Evolutionary conservation across 176 grass and related monocot genomes (phyloP), one percentile per base, ranked within the genome.

Genomic region (Cenchrus americanus): DNA sequence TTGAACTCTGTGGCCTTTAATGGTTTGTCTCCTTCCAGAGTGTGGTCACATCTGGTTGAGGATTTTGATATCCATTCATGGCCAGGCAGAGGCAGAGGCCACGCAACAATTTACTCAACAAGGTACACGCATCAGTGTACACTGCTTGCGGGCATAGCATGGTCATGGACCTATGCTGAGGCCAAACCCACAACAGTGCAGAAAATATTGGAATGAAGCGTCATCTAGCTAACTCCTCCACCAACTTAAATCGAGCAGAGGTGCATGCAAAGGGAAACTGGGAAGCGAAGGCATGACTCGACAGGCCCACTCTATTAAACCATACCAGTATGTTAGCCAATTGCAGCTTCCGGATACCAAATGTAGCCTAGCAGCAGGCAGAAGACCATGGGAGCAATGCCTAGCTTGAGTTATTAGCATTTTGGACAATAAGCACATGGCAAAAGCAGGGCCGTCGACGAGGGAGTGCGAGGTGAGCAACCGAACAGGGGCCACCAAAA

Each of bases 21-120:
- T 92, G 83, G 55, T 66, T 91, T 94, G 89, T 91, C 76, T 80
- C 71, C 79, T 60, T n/a, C 32, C 86, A 84, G 77, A 87, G 92
- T 89, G 66, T 85, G 58, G 92, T 92, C 92, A 92, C 89, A 87
- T 92, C 87, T 65, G 67, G 75, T 84, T 84, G 85, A 84, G 80
- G 84, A 87, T 90, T 87, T 90, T 90, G 89, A 80, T 83, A 90
- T 77, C 80, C 80, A 87, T 87, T 87, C 88, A 62, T 83, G 68
- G 59, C 51, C 80, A 87, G 50, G 84, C 88, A 83, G 58, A 78
- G 37, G 72, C 78, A 87, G 84, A 83, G 68, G 52, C 75, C 80
- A 76, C 62, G 62, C 75, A 87, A 76, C 75, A 70, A 90, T 83
- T 80, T 84, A 83, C 75, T 83, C 75, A 11, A 77, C 53, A 63